A percentile compares a stretch with the other conserved stretches of the same genome.
These are phyloP conservation scores for Fusarium dimerum DNA, from an alignment of 2,329 filamentous ascomycete species.

Conservation along the genomic window DNA sequence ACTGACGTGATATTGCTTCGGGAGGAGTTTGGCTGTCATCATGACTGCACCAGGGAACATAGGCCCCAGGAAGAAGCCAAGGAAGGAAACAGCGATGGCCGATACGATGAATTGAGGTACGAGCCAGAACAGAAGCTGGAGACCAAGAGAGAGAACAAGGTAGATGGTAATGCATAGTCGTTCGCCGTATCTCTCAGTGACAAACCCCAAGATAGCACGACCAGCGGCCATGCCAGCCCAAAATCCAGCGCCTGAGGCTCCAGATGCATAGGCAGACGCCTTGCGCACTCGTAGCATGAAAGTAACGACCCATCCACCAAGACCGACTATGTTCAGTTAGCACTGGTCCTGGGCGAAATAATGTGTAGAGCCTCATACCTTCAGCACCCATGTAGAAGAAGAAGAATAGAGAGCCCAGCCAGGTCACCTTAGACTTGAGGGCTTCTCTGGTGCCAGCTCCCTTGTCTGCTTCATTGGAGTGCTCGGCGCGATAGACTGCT, in stretches of 20 bases:
- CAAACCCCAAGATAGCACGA: conserved; percentile 66
- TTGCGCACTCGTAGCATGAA: conserved; percentile 75
- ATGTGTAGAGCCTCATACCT: conserved; percentile 31
- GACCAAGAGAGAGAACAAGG: conserved; percentile 57
- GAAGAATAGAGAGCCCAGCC: conserved; percentile 68
- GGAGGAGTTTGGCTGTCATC: conserved; percentile 70
- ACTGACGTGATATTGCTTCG: conserved; percentile 68
- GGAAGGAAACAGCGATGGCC: conserved; percentile 63
- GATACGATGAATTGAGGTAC: conserved; percentile 61
- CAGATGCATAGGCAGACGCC: conserved; percentile 66
- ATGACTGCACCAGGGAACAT: conserved; percentile 72
- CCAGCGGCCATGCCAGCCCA: conserved; percentile 78
- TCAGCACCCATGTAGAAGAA: conserved; percentile 74
- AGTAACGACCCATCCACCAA: conserved; percentile 78
- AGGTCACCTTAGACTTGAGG: conserved; percentile 56
- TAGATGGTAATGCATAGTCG: conserved; percentile 61
- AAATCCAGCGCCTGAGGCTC: conserved; percentile 72
- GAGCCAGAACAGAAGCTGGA: conserved; percentile 60
- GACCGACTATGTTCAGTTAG: conserved; percentile 46
- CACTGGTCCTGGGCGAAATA: fast-evolving
- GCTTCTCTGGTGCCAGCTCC: conserved; percentile 39
- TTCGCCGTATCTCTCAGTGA: conserved; percentile 69
- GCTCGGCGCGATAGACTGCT: conserved; percentile 49
- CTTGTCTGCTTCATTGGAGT: conserved; percentile 22
- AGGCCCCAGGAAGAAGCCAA: conserved; percentile 76